phyloP scores from a whole-genome alignment of 257 asterid genomes.

The Echium plantagineum region DNA sequence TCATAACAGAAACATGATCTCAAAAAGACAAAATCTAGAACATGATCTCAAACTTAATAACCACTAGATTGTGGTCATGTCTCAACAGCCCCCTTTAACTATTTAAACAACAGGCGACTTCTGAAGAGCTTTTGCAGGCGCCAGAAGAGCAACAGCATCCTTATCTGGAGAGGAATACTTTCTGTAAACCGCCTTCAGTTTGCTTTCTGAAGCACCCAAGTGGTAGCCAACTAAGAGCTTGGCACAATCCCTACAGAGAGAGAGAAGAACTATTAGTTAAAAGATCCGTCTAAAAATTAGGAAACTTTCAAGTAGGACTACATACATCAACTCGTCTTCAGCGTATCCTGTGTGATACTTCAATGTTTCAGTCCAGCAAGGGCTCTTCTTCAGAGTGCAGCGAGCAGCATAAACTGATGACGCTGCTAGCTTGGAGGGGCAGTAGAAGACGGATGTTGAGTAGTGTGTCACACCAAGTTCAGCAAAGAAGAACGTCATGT shows the following conservation, averaged over 20 bases:
- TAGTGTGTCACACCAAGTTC: constrained; percentile 4
- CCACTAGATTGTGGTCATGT: no score
- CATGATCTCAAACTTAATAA: no score
- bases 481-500: constrained; percentile 1
- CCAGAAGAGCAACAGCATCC: not conserved
- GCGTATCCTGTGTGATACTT: constrained; percentile 2
- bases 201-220: constrained; percentile 2
- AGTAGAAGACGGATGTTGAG: constrained; percentile 1
- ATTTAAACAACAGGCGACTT: no score
- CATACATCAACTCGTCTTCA: constrained; percentile 6
- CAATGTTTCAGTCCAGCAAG: constrained; percentile 3
- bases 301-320: not conserved
- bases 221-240: constrained; percentile 1
- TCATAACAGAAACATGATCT: no score
- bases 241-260: not conserved
- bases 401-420: constrained; percentile 3
- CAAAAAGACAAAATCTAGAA: no score
- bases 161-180: not conserved
- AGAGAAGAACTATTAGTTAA: not conserved
- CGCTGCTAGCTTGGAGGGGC: constrained; percentile 6
- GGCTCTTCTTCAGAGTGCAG: constrained; percentile 3
- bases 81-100: no score
- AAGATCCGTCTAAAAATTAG: not conserved
- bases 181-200: not conserved
- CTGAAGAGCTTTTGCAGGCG: not conserved